Base-by-base conservation (phyloP, 202 grass and related monocot species). In the Eragrostis tef region DNA sequence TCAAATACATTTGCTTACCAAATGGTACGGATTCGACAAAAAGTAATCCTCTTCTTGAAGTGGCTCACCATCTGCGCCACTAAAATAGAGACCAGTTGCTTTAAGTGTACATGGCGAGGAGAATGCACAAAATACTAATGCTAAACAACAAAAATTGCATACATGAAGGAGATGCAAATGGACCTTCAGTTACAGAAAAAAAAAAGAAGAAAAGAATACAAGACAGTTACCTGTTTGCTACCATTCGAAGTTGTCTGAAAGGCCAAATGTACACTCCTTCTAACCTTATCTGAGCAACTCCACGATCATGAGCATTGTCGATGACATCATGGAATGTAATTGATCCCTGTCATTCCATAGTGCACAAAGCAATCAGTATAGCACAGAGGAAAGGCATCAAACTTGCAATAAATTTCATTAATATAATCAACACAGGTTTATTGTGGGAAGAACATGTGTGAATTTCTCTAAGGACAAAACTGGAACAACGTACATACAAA, bases 191-290 rank as follows among this genome's bases (percentile, higher is more conserved):
- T 54, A 51, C 20, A 73, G 76, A 79, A 45, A 77, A 80, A 88
- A 68, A 70, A n/a, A 68, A 73, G 76, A 79, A 45, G 73, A 80
- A 88, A 68, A 70, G 24, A 68, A 43, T 67, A 74, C n/a, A 48
- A 73, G 7, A 29, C 16, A 63, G 44, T 7, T 91, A 96, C 97
- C 93, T 96, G 87, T 89, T 95, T 72, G 93, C 93, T 72, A 96
- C 93, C 91, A 99, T 93, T 24, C 96, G 91, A 56, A 99, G 90
- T 87, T 99, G 93, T 80, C 89, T 93, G 85, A 99, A 99, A 81
- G 97, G 93, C 93, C 93, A 99, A 80, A 99, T 91, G 73, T 99
- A 99, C 72, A 99, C 89, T 57, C 97, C 97, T 92, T 99, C 97
- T 79, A 99, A 77, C 70, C 93, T 96, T 82, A 99, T 86, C 75